Evolutionary conservation across 2,329 filamentous ascomycete genomes (phyloP).

Genomic region (Microsporum ferrugineum): DNA sequence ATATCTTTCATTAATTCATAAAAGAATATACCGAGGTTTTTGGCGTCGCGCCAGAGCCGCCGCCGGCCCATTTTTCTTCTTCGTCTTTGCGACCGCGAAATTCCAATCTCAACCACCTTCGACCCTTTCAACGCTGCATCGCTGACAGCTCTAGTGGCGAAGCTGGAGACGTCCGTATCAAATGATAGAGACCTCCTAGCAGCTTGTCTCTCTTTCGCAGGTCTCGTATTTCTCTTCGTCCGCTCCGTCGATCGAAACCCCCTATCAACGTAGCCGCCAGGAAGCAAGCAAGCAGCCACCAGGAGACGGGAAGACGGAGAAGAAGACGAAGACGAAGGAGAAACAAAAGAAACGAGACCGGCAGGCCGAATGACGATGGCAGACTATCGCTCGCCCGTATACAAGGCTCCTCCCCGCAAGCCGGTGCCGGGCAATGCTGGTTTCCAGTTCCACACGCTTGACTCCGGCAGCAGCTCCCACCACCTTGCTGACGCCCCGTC

Average conservation of each 20-base stretch:
- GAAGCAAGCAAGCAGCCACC: background rate
- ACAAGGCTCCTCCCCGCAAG: slow-evolving; percentile 15
- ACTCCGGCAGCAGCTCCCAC: slow-evolving; percentile 2
- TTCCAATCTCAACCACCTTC: background rate
- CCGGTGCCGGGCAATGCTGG: slow-evolving; percentile 14
- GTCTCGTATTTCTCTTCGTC: background rate
- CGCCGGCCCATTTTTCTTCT: background rate
- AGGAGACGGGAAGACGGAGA: background rate
- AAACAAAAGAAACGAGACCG: background rate
- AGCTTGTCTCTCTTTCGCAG: background rate
- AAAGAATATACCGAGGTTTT: background rate
- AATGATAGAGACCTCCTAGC: background rate
- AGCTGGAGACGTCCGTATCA: background rate
- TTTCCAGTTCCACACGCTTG: slow-evolving; percentile 13
- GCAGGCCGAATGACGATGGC: slow-evolving; percentile 9
- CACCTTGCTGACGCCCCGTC: background rate
- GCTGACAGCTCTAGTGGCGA: background rate
- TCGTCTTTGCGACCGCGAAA: background rate
- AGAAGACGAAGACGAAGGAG: background rate
- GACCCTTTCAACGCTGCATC: background rate
- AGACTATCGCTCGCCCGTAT: slow-evolving; percentile 15
- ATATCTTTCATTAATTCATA: background rate
- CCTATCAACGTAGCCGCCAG: background rate
- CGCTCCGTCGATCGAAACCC: background rate
- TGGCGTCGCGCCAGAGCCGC: background rate